A percentile compares a stretch with the other conserved stretches of the same genome.
Evolutionary conservation across 2,329 filamentous ascomycete genomes (phyloP).

Genomic region (Microcera coccophila): DNA sequence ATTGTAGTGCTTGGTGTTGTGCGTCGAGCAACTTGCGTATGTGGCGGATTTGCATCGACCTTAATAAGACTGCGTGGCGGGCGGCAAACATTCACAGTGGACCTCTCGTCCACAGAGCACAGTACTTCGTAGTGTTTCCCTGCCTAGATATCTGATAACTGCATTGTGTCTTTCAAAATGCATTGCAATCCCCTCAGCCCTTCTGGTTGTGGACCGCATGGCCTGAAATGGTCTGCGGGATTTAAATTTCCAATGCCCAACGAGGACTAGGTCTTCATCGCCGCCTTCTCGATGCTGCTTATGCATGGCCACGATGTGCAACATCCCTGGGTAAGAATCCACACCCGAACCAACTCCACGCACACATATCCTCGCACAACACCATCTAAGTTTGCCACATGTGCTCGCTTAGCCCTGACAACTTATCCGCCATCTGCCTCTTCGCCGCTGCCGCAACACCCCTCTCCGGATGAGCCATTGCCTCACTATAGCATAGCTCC

Average conservation of each 20-base stretch:
- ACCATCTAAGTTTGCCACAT: slow-evolving; percentile 61
- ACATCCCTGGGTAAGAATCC: too few relatives aligned
- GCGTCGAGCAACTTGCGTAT: not conserved
- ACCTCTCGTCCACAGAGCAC: not conserved
- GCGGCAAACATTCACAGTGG: too few relatives aligned
- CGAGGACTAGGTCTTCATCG: too few relatives aligned
- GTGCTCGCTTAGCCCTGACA: slow-evolving; percentile 66
- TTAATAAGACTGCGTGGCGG: not conserved
- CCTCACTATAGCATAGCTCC: slow-evolving; percentile 66
- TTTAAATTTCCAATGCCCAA: too few relatives aligned
- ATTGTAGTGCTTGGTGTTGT: too few relatives aligned
- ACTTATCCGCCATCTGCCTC: slow-evolving; percentile 66
- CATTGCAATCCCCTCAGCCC: too few relatives aligned
- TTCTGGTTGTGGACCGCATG: too few relatives aligned
- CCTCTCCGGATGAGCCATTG: slow-evolving; percentile 61
- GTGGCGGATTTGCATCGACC: not conserved
- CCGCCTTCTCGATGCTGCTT: too few relatives aligned
- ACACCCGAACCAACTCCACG: not conserved
- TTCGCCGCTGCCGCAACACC: slow-evolving; percentile 64
- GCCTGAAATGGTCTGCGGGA: too few relatives aligned
- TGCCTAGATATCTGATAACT: too few relatives aligned
- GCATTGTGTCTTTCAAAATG: too few relatives aligned
- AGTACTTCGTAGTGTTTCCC: not conserved
- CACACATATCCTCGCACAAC: not conserved
- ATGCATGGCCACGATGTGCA: too few relatives aligned